Evolutionary conservation across 768 basidiomycete species (phyloP).

Genomic region (Rhodotorula sphaerocarpa): DNA sequence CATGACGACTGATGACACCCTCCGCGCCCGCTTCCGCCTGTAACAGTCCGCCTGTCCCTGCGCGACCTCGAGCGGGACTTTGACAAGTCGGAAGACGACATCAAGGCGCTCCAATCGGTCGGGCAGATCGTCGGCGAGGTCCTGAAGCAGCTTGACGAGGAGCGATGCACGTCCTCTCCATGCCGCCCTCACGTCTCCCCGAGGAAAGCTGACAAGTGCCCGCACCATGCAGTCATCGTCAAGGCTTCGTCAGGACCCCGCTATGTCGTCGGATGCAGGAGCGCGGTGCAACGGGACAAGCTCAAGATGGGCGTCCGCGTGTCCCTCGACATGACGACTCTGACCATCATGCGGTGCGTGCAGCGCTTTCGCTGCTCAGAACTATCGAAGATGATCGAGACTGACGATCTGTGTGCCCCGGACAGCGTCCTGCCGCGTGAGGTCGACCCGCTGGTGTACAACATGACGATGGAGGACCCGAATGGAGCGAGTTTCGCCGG

Average conservation of each 20-base stretch:
- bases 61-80: constrained; percentile 81
- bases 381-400: neutral
- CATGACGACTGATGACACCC: constrained; percentile 23
- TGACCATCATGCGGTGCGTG: constrained; percentile 80
- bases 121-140: constrained; percentile 99
- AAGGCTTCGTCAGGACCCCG: constrained; percentile 97
- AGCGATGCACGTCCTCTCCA: constrained; percentile 65
- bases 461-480: constrained; percentile 98
- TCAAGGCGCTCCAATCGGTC: constrained; percentile 96
- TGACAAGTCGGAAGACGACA: constrained; percentile 94
- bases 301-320: constrained; percentile 91
- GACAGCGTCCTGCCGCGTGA: constrained; percentile 81
- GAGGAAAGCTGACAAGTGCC: too few species aligned
- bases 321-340: constrained; percentile 96
- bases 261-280: constrained; percentile 95
- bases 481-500: constrained; percentile 92
- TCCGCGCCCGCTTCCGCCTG: neutral
- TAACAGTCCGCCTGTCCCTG: constrained; percentile 75
- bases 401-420: rapidly evolving
- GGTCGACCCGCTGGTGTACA: constrained; percentile 96
- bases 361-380: neutral
- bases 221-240: constrained; percentile 63
- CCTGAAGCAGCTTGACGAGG: constrained; percentile 95
- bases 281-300: constrained; percentile 79
- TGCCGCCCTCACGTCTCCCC: too few species aligned